Base-by-base conservation (phyloP, 2,329 filamentous ascomycete genomes). In the Hymenoscyphus infarciens region DNA sequence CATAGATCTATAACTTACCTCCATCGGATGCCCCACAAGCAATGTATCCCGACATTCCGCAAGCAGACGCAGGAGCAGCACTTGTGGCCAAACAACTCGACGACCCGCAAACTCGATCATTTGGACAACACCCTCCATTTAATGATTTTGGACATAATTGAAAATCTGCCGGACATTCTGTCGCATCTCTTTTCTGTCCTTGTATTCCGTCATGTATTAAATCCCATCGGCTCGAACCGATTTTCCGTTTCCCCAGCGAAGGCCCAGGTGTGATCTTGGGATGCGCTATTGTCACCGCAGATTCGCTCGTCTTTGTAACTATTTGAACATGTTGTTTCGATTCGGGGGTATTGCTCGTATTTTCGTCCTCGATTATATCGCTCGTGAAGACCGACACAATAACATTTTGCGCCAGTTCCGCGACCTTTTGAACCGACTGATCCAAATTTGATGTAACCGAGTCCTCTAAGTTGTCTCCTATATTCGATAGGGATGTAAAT, bases 71-170 rank as follows among this genome's bases (percentile, higher is more conserved):
- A 55, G 68, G 54, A 56, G 68, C 65, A 33, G 66, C 54, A 33
- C 53, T 69, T 16, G 66, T 62, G 0, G 79, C 72, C 2, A 75
- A 67, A 68, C 84, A 86, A 15, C 70, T 74, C 22, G 71, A 74
- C 53, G 74, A 74, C 1, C 75, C 82, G 70, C 83, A 85, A 3
- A 74, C 74, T 64, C 81, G 83, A 59, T 77, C 72, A 16, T 77
- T 73, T 1, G 81, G 81, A 65, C 71, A 74, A 59, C 71, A 74
- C 19, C 70, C 71, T 45, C 71, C 71, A 56, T 67, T 67, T 56
- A 73, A 55, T 16, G 69, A 70, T 27, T 68, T 58, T 22, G 71
- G 68, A 49, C 72, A 74, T 29, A 71, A 22, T 55, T 69, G 61
- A 58, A 67, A 73, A 29, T 67, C 65, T 15, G 56, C 45, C 27